These are phyloP conservation scores for Thoreauomyces humboldtii DNA, from an alignment of 192 early-diverging fungal genomes.

Conservation along the genomic window DNA sequence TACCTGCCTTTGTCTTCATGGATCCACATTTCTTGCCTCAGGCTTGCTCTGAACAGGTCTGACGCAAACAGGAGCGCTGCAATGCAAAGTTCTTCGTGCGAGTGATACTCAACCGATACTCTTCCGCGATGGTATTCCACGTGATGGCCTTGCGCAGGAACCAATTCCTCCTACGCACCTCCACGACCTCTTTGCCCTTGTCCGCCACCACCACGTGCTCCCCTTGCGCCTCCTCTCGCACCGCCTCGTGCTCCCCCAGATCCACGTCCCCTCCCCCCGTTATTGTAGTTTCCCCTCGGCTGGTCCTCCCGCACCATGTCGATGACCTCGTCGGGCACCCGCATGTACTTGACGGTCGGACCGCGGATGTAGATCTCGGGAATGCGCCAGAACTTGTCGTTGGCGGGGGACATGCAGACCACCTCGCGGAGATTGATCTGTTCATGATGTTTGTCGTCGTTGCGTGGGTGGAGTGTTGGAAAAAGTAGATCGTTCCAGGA, in stretches of 20 bases:
- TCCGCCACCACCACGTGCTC: constrained; percentile 28
- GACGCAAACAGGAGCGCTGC: no score
- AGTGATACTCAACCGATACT: no score
- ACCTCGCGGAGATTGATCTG: constrained; percentile 85
- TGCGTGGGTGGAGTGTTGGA: no score
- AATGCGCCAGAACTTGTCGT: constrained; percentile 90
- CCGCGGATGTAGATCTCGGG: constrained; percentile 93
- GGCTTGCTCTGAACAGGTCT: no score
- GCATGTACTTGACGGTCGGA: constrained; percentile 69
- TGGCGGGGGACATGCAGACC: constrained; percentile 88
- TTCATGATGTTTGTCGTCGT: no score
- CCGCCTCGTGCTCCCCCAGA: constrained; percentile 17
- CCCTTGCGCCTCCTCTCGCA: constrained; percentile 17
- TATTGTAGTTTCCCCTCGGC: neutral
- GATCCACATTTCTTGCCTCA: no score
- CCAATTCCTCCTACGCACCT: constrained; percentile 7
- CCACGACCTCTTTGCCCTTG: constrained; percentile 14
- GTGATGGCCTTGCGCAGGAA: neutral
- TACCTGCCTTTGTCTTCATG: no score
- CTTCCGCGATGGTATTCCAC: no score
- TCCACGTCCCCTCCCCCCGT: constrained; percentile 21
- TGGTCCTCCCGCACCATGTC: constrained; percentile 86
- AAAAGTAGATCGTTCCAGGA: no score
- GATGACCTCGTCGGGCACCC: constrained; percentile 84
- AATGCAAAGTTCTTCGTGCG: no score